Evolutionary conservation across 305 asterid species (phyloP).

Genomic region (Ajuga reptans): DNA sequence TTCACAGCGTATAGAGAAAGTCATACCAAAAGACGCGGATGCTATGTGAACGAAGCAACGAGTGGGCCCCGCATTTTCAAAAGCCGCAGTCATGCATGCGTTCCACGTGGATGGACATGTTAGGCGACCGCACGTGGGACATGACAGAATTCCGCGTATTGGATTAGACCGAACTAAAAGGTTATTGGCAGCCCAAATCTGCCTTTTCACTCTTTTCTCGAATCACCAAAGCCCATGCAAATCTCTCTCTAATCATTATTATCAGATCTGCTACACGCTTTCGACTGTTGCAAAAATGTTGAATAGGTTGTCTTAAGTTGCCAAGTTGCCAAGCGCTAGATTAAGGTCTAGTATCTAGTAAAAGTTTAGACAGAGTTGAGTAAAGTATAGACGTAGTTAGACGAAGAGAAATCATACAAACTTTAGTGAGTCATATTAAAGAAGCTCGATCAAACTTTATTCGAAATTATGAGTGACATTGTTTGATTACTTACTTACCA

Average conservation of each 20-base stretch:
- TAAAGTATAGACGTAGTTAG: no score
- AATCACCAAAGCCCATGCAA: background rate
- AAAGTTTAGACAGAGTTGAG: no score
- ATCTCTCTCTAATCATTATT: background rate
- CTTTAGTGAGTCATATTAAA: no score
- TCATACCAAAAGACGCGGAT: constrained; percentile 15
- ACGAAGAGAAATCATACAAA: no score
- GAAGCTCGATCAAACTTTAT: no score
- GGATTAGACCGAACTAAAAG: constrained; percentile 12
- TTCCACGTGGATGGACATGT: constrained; percentile 32
- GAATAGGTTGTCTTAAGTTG: no score
- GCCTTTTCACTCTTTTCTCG: background rate
- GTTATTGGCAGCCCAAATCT: background rate
- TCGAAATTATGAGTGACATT: no score
- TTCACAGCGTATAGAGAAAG: background rate
- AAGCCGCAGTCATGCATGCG: constrained; percentile 27
- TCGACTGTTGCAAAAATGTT: background rate
- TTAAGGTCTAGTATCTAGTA: no score
- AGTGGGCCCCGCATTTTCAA: constrained; percentile 20
- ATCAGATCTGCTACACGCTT: constrained; percentile 11
- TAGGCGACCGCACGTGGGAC: constrained; percentile 31
- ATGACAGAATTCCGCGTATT: constrained; percentile 31
- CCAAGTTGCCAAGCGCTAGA: no score
- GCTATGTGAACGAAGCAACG: constrained; percentile 23
- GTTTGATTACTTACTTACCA: no score